Base-by-base conservation (phyloP, 2,329 filamentous ascomycete genomes). In the Albophoma yamanashiensis region DNA sequence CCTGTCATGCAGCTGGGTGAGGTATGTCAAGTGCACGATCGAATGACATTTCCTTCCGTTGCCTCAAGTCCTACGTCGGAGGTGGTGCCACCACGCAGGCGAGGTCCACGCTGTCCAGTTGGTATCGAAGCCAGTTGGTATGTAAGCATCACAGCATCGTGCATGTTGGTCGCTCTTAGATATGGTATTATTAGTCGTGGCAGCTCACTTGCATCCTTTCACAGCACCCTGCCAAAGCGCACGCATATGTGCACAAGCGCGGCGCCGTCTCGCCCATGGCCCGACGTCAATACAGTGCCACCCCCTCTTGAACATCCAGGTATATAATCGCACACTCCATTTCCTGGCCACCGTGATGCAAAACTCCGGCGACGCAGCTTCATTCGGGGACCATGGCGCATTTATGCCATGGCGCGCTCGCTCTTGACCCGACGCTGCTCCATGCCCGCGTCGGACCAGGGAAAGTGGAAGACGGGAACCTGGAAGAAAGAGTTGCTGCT, bases 381-480 rank as follows among this genome's bases (percentile, higher is more conserved):
- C 55, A n/a, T 14, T 31, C 40, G 40, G 20, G 8, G 5, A 22
- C 25, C 15, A 36, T 8, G 11, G 11, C 3, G 22, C 14, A 2
- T 20, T 61, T 62, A 68, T 57, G 59, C 66, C 61, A 64, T 64
- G 9, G 63, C 63, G 60, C 65, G 67, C 57, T 71, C 69, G 25
- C 62, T 63, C 70, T 88, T 79, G 64, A 69, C 67, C 62, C 69
- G 71, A 62, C 86, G 82, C 62, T 72, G 73, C 73, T 85, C 81
- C 63, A 82, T 83, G 58, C 85, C 89, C 76, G 88, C 89, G 68
- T 89, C 88, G 43, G 89, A 93, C 93, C 93, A 97, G 59, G 92
- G 93, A 82, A 97, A 95, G 81, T 96, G 92, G 68, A 89, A 87
- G 64, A 97, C 92, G 58, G 92, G 93, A 63, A 96, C 85, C 74